Evolutionary conservation across 2,329 filamentous ascomycete genomes (phyloP).

Genomic region (Xylaria sp.): DNA sequence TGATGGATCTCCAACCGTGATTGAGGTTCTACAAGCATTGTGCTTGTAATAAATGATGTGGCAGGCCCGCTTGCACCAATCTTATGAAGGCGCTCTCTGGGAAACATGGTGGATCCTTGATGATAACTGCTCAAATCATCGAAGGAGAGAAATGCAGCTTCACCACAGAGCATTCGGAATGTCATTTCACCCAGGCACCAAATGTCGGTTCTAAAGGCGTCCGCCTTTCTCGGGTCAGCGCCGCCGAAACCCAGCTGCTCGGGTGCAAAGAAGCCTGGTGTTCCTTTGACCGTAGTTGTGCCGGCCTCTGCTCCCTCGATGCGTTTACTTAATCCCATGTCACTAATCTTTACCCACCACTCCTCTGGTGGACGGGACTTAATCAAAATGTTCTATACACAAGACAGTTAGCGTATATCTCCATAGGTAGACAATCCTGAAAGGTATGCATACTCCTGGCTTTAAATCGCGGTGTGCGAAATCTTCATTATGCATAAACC

Average conservation of each 20-base stretch:
- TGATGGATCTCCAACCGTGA: constrained; percentile 10
- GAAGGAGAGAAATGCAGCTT: constrained; percentile 18
- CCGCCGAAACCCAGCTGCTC: constrained; percentile 19
- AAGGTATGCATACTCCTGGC: constrained; percentile 10
- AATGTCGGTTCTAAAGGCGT: constrained; percentile 23
- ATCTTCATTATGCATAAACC: constrained; percentile 22
- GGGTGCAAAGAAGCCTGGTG: constrained; percentile 21
- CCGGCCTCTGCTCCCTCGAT: constrained; percentile 14
- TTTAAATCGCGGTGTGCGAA: constrained; percentile 28
- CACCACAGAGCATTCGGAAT: constrained; percentile 22
- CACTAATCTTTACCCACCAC: constrained; percentile 29
- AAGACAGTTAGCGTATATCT: not conserved
- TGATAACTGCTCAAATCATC: constrained; percentile 16
- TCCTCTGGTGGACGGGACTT: constrained; percentile 18
- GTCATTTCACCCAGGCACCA: constrained; percentile 25
- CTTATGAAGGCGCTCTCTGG: constrained; percentile 4
- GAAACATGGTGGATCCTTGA: not conserved
- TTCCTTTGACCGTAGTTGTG: constrained; percentile 20
- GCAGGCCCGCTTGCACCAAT: constrained; percentile 12
- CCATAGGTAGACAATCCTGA: not conserved
- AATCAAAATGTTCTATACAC: constrained; percentile 23
- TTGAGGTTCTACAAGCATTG: constrained; percentile 13
- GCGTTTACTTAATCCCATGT: constrained; percentile 26
- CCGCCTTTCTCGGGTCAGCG: constrained; percentile 18
- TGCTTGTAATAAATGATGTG: constrained; percentile 13